Evolutionary conservation across 331 rosid genomes (phyloP), one percentile per base, ranked within the genome.

Genomic region (Erythrophleum ivorense): DNA sequence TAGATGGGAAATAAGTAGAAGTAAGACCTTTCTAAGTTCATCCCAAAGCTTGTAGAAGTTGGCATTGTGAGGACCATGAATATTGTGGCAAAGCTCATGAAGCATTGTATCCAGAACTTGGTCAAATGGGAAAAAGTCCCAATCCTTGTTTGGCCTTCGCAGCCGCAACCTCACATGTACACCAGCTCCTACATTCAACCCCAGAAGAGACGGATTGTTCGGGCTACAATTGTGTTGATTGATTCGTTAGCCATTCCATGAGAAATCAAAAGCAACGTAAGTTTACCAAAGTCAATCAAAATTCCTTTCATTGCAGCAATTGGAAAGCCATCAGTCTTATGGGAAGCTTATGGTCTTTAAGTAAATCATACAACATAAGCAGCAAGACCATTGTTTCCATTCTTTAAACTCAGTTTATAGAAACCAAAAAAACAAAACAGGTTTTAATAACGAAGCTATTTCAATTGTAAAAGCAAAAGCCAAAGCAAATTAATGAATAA

Each of bases 31-130:
- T 86, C 98, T 83, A 78, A 93, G 97, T 66, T 93, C 94, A 85
- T 95, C 99, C 99, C 97, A 95, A 14, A 95, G 98, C 91, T 87
- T 92, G 92, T 93, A 93, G 91, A 93, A 95, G 86, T 3, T 89
- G 58, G 89, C 91, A 88, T 95, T 90, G 73, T 95, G 99, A 82
- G 98, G 91, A 71, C 97, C 91, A 75, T 90, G 91, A 59, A 46
- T 87, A 78, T 93, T 95, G 84, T 95, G 98, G 72, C 97, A 95
- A 84, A 95, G 99, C 88, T 95, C 99, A 9, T 95, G 99, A 78
- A 95, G 97, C 98, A 95, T 95, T 10, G 97, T 95, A 84, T 93
- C 99, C 55, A 95, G 84, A 77, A 95, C 92, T 86, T 91, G 87
- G 85, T 95, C 87, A 59, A 85, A 86, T 1, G 94, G 97, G 70